These are phyloP conservation scores for Globisporangium spiculum DNA, from an alignment of 352 stramenopile genomes.

Conservation along the genomic window DNA sequence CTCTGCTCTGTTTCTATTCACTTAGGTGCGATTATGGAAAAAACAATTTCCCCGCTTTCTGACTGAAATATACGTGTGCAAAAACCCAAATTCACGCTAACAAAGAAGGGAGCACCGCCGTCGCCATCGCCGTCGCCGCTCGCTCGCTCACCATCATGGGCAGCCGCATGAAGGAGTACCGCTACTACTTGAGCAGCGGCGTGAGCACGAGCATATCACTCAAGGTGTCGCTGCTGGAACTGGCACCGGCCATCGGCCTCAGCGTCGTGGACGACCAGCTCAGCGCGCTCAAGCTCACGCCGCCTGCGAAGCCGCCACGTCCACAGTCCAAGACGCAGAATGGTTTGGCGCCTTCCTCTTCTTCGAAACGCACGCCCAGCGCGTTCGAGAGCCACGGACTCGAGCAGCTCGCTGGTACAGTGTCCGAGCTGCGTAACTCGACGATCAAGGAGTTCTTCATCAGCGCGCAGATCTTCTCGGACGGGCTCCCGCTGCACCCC, in stretches of 20 bases:
- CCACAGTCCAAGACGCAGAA: background rate
- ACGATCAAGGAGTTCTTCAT: conserved; percentile 86
- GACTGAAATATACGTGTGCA: background rate
- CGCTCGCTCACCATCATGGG: conserved; percentile 27
- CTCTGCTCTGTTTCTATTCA: background rate
- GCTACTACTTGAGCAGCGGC: conserved; percentile 87
- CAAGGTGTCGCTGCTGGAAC: conserved; percentile 76
- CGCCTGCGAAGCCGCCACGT: background rate
- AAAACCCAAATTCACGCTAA: background rate
- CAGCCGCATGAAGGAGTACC: conserved; percentile 83
- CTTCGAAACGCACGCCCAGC: conserved; percentile 14
- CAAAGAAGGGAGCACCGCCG: background rate
- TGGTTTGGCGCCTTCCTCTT: background rate
- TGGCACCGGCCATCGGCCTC: conserved; percentile 51
- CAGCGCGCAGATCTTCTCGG: conserved; percentile 85
- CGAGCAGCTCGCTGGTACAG: conserved; percentile 54
- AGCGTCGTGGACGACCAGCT: conserved; percentile 25
- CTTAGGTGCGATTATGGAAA: background rate
- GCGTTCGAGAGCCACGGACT: conserved; percentile 38
- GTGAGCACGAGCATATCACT: conserved; percentile 77
- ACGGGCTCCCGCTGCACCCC: conserved; percentile 75
- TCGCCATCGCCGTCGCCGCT: no score
- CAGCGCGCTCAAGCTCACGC: conserved; percentile 7
- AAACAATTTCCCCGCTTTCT: background rate
- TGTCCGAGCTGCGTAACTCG: conserved; percentile 79